Percentiles rank a stretch among this genome's conserved stretches.
Evolutionary conservation across 257 asterid genomes (phyloP).

Genomic region (Capsicum baccatum): DNA sequence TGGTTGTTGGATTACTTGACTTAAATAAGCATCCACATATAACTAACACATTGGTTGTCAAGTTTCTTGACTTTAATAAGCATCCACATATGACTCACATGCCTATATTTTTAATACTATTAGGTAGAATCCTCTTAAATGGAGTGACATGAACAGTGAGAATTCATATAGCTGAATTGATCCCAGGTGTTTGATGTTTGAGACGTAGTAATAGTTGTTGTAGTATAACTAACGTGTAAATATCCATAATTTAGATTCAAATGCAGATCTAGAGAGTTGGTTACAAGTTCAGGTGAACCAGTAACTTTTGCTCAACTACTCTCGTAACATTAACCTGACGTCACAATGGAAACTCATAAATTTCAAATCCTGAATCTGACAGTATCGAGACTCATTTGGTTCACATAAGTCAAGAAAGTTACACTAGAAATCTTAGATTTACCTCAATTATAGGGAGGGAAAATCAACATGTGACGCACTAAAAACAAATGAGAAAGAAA

Average conservation of each 20-base stretch:
- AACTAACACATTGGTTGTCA: neutral
- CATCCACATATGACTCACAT: neutral
- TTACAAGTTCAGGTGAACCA: neutral
- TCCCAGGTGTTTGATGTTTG: neutral
- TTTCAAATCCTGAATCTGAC: neutral
- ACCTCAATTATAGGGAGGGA: neutral
- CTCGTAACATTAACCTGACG: too few species aligned
- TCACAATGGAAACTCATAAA: neutral
- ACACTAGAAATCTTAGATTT: neutral
- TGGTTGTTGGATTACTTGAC: neutral
- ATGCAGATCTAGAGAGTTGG: neutral
- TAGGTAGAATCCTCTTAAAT: neutral
- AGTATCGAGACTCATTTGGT: neutral
- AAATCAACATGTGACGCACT: neutral
- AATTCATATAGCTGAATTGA: too few species aligned
- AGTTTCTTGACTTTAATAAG: neutral
- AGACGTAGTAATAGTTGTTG: neutral
- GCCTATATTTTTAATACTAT: neutral
- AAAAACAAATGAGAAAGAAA: neutral
- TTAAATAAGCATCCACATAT: neutral
- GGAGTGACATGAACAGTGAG: neutral
- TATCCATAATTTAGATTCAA: neutral
- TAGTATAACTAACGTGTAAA: neutral
- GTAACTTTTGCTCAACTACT: too few species aligned
- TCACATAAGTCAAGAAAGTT: constrained; percentile 15